These are phyloP conservation scores for Nigrograna mackinnonii DNA, from an alignment of 2,329 filamentous ascomycete genomes.

Conservation along the genomic window DNA sequence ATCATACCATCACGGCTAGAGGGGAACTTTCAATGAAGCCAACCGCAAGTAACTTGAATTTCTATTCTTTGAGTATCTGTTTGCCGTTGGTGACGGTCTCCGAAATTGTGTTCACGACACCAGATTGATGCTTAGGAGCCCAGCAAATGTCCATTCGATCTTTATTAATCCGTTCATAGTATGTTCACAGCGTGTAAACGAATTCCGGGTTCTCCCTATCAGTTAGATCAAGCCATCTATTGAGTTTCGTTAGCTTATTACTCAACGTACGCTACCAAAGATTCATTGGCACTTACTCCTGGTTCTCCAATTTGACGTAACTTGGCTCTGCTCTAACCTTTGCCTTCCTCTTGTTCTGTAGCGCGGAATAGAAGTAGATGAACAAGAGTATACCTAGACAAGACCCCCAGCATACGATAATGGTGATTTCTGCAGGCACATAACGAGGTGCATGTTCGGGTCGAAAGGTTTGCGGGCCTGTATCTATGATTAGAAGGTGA, in stretches of 20 bases:
- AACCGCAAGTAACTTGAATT: no score
- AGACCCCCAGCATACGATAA: constrained; percentile 62
- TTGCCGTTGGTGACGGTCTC: no score
- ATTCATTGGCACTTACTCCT: constrained; percentile 54
- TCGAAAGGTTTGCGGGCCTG: constrained; percentile 48
- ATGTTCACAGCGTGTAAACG: constrained; percentile 56
- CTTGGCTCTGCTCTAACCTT: constrained; percentile 53
- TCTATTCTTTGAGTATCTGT: no score
- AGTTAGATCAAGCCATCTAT: constrained; percentile 63
- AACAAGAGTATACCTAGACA: constrained; percentile 61
- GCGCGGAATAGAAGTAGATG: constrained; percentile 64
- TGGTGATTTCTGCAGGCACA: constrained; percentile 65
- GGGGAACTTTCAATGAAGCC: no score
- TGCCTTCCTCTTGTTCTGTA: constrained; percentile 64
- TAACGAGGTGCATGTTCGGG: constrained; percentile 52
- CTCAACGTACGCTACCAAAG: not conserved
- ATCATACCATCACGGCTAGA: no score
- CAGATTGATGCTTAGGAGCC: no score
- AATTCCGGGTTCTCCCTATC: constrained; percentile 69
- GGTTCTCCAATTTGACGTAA: constrained; percentile 66
- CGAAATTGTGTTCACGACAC: no score
- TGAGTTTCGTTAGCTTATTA: constrained; percentile 1
- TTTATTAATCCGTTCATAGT: no score
- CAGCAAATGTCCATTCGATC: no score
- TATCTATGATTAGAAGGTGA: constrained; percentile 46